Evolutionary conservation across 2,329 filamentous ascomycete genomes (phyloP).

Genomic region (Epichloe festucae): DNA sequence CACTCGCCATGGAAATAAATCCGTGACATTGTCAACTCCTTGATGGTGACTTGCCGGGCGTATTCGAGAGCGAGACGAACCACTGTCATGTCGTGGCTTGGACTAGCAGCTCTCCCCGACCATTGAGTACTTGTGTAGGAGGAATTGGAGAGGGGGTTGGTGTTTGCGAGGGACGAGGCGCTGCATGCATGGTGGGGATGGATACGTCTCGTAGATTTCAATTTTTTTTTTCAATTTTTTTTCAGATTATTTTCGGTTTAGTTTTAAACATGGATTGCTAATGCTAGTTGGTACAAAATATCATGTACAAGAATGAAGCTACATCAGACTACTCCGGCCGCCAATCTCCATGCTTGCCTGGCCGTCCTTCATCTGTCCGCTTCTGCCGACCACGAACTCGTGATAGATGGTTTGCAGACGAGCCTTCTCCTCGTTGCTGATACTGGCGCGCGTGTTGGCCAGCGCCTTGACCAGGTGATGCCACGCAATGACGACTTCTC

Average conservation of each 20-base stretch:
- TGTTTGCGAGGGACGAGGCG: slow-evolving; percentile 29
- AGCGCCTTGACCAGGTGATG: slow-evolving; percentile 70
- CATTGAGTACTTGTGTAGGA: slow-evolving; percentile 15
- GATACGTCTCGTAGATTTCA: neutral
- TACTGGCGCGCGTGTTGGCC: slow-evolving; percentile 65
- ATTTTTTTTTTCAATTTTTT: neutral
- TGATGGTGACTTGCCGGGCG: no score
- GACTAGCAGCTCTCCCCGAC: neutral
- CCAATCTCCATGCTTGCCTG: slow-evolving; percentile 88
- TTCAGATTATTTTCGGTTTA: neutral
- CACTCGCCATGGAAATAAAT: no score
- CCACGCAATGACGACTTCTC: slow-evolving; percentile 74
- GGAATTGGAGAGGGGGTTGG: slow-evolving; percentile 17
- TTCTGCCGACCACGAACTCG: slow-evolving; percentile 86
- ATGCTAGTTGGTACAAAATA: neutral
- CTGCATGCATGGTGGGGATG: slow-evolving; percentile 20
- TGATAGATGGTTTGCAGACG: slow-evolving; percentile 71
- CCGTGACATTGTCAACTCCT: no score
- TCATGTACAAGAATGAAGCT: slow-evolving; percentile 8
- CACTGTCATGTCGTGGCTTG: neutral
- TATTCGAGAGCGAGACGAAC: no score
- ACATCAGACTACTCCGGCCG: slow-evolving; percentile 89
- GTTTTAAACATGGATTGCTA: neutral
- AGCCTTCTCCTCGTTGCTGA: slow-evolving; percentile 62
- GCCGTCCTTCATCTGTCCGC: slow-evolving; percentile 89